phyloP scores from a whole-genome alignment of 768 basidiomycete species.

The Lyophyllum shimeji region DNA sequence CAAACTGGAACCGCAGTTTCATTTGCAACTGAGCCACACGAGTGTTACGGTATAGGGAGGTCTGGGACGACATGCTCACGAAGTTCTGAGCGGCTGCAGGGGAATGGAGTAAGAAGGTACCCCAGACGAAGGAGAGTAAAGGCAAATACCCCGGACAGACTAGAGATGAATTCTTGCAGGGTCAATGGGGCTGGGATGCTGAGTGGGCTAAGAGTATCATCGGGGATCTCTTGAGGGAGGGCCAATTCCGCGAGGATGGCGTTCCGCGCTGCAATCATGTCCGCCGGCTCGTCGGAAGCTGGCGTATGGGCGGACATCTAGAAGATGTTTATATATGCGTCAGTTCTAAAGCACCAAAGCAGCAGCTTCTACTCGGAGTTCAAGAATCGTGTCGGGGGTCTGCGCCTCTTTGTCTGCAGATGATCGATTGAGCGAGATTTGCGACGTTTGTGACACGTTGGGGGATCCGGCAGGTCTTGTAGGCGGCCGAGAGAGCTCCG shows the following conservation, averaged over 20 bases:
- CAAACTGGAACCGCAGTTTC: slow-evolving; percentile 40
- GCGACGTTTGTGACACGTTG: slow-evolving; percentile 3
- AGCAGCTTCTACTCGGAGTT: slow-evolving; percentile 11
- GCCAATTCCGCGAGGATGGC: slow-evolving; percentile 58
- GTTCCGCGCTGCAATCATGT: slow-evolving; percentile 53
- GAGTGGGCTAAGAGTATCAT: slow-evolving; percentile 68
- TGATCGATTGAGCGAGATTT: background rate
- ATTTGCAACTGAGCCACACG: background rate
- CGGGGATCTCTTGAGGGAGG: slow-evolving; percentile 61
- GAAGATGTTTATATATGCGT: background rate
- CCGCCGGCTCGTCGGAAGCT: slow-evolving; percentile 36
- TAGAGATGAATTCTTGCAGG: slow-evolving; percentile 67
- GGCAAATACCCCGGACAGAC: slow-evolving; percentile 58
- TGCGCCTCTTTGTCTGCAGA: background rate
- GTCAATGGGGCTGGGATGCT: slow-evolving; percentile 62
- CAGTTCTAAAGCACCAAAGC: background rate
- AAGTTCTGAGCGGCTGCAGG: slow-evolving; percentile 50
- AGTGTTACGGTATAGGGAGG: background rate
- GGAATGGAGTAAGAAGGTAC: slow-evolving; percentile 22
- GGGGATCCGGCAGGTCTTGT: slow-evolving; percentile 5
- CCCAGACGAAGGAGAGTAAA: too few relatives aligned
- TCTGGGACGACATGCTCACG: slow-evolving; percentile 39
- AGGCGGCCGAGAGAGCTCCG: slow-evolving; percentile 1
- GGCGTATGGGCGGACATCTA: slow-evolving; percentile 9
- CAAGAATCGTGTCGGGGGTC: slow-evolving; percentile 6